These are phyloP conservation scores for Serpula lacrymans DNA, from an alignment of 768 basidiomycete genomes.

Conservation along the genomic window DNA sequence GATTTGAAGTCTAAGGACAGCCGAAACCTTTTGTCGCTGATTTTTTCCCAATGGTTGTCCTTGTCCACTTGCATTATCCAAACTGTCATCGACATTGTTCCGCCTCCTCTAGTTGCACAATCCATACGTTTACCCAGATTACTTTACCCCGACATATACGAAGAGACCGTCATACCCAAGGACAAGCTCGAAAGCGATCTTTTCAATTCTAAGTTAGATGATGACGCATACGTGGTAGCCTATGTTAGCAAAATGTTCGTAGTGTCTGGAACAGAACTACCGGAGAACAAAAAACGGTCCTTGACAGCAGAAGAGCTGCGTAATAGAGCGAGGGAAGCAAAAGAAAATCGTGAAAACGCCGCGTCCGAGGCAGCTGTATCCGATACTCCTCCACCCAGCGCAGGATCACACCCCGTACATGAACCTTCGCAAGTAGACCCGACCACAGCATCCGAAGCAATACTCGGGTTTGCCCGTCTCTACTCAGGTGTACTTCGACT, in stretches of 20 bases:
- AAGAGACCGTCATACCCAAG: constrained; percentile 55
- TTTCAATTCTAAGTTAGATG: constrained; percentile 61
- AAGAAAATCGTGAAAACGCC: constrained; percentile 35
- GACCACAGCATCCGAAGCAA: constrained; percentile 57
- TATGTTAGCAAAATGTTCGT: constrained; percentile 99
- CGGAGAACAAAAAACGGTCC: constrained; percentile 76
- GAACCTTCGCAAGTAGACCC: too few species aligned
- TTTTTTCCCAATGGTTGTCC: constrained; percentile 96
- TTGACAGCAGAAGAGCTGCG: constrained; percentile 85
- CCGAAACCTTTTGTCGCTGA: constrained; percentile 74
- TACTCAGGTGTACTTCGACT: constrained; percentile 83
- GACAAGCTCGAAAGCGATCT: constrained; percentile 84
- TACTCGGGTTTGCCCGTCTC: constrained; percentile 91
- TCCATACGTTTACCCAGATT: constrained; percentile 83
- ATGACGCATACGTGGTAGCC: constrained; percentile 64
- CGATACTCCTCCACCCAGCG: not conserved
- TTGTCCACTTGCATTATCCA: constrained; percentile 92
- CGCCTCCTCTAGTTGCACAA: constrained; percentile 82
- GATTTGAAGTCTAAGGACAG: constrained; percentile 92
- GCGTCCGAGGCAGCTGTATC: constrained; percentile 24
- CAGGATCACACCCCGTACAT: too few species aligned
- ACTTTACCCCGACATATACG: constrained; percentile 77
- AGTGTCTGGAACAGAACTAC: constrained; percentile 73
- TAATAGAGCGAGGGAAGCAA: constrained; percentile 53
- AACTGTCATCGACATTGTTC: constrained; percentile 89